Percentiles rank a stretch among this genome's conserved stretches.
Evolutionary conservation across 1,284 basidiomycete genomes (phyloP).

Genomic region (Neolentinus lepideus): DNA sequence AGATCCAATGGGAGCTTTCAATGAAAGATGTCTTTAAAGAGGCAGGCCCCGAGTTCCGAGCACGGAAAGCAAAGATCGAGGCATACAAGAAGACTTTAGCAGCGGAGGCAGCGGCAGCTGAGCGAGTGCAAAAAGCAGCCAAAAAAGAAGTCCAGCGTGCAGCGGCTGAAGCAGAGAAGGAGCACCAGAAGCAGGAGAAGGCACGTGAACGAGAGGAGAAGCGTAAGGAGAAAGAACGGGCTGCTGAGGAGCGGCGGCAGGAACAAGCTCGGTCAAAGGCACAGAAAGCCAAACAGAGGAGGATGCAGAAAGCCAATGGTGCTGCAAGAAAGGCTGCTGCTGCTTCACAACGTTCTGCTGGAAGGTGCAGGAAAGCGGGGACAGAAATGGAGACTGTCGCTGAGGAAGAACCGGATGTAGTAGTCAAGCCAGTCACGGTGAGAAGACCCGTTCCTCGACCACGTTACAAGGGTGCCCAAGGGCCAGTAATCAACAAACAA

Average conservation of each 20-base stretch:
- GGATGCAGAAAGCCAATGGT: neutral
- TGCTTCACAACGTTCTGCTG: neutral
- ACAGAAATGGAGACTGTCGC: neutral
- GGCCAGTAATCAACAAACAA: no score
- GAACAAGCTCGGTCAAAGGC: neutral
- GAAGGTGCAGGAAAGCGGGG: neutral
- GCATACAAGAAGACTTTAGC: neutral
- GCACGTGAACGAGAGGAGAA: neutral
- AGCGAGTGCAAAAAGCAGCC: no score
- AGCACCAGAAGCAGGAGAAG: neutral
- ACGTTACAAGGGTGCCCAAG: no score
- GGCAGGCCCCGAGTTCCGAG: neutral
- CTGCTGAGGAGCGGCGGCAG: neutral
- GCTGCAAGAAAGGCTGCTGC: neutral
- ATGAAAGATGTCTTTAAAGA: neutral
- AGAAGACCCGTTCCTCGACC: no score
- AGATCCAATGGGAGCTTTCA: neutral
- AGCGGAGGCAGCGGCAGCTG: no score
- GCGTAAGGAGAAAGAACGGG: neutral
- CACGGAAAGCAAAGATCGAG: neutral
- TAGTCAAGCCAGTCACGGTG: neutral
- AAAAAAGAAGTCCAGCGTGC: neutral
- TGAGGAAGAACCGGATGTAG: neutral
- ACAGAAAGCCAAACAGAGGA: neutral
- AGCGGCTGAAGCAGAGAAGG: neutral